A percentile compares a stretch with the other conserved stretches of the same genome.
phyloP scores from a whole-genome alignment of 306 rosid species.

The Cicer pinnatifidum region DNA sequence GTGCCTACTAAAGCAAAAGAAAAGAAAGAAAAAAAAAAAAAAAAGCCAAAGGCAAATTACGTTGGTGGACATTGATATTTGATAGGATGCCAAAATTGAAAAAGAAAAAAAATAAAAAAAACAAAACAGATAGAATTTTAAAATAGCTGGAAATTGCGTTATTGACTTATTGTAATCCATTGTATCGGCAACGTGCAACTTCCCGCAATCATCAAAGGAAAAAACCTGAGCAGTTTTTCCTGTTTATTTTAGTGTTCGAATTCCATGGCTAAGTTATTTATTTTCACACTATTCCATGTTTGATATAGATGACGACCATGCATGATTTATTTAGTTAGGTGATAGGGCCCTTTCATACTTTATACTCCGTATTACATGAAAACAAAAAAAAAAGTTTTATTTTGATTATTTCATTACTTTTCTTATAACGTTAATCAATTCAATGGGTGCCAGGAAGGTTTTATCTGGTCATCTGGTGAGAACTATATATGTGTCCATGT shows the following conservation, averaged over 20 bases:
- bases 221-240: not conserved
- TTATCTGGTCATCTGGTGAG: too few relatives aligned
- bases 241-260: not conserved
- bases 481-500: too few relatives aligned
- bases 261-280: not conserved
- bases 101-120: too few relatives aligned
- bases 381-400: too few relatives aligned
- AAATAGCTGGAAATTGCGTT: slow-evolving; percentile 6
- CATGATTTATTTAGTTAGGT: not conserved
- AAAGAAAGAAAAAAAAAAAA: not conserved
- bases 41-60: not conserved
- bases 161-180: not conserved
- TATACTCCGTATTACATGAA: too few relatives aligned
- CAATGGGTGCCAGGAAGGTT: too few relatives aligned
- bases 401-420: too few relatives aligned
- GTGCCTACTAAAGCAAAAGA: slow-evolving; percentile 41
- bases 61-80: slow-evolving; percentile 17
- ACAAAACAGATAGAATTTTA: not conserved
- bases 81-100: slow-evolving; percentile 2
- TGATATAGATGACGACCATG: not conserved
- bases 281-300: not conserved
- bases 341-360: not conserved
- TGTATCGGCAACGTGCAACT: slow-evolving; percentile 11
- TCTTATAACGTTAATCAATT: too few relatives aligned
- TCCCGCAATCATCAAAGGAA: not conserved